Evolutionary conservation across 2,329 filamentous ascomycete species (phyloP).

Genomic region (Periconia macrospinosa): DNA sequence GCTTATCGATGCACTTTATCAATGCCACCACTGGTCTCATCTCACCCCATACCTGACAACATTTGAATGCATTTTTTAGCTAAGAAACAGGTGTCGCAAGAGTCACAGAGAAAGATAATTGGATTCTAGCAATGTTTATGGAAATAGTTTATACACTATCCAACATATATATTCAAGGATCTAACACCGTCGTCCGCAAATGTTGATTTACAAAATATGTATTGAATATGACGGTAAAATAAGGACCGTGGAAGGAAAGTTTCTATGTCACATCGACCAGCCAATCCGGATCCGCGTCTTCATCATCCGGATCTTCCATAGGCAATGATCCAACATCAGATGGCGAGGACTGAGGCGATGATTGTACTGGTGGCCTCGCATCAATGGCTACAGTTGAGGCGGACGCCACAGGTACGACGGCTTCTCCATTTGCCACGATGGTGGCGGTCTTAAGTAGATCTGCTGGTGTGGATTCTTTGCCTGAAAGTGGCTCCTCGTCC

Average conservation of each 20-base stretch:
- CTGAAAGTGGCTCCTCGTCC: background rate
- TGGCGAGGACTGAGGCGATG: conserved; percentile 16
- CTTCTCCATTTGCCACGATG: background rate
- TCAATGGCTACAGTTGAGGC: background rate
- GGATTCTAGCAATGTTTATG: too few relatives aligned
- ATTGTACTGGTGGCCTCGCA: background rate
- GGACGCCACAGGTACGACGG: too few relatives aligned
- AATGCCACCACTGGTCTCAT: too few relatives aligned
- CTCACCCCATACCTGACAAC: too few relatives aligned
- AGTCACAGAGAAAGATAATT: too few relatives aligned
- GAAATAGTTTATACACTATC: too few relatives aligned
- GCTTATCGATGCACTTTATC: too few relatives aligned
- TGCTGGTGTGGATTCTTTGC: background rate
- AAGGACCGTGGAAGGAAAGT: background rate
- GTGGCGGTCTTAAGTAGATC: background rate
- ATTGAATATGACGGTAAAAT: background rate
- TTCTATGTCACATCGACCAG: conserved; percentile 42
- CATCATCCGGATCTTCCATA: conserved; percentile 66
- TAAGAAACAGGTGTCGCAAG: too few relatives aligned
- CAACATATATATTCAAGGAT: too few relatives aligned
- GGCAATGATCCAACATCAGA: conserved; percentile 54
- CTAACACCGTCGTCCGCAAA: too few relatives aligned
- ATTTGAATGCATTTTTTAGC: too few relatives aligned
- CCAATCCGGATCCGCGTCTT: conserved; percentile 68
- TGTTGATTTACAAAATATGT: too few relatives aligned